A percentile compares a stretch with the other conserved stretches of the same genome.
These are phyloP conservation scores for Astragalus membranaceus DNA, from an alignment of 306 rosid genomes.

Conservation along the genomic window DNA sequence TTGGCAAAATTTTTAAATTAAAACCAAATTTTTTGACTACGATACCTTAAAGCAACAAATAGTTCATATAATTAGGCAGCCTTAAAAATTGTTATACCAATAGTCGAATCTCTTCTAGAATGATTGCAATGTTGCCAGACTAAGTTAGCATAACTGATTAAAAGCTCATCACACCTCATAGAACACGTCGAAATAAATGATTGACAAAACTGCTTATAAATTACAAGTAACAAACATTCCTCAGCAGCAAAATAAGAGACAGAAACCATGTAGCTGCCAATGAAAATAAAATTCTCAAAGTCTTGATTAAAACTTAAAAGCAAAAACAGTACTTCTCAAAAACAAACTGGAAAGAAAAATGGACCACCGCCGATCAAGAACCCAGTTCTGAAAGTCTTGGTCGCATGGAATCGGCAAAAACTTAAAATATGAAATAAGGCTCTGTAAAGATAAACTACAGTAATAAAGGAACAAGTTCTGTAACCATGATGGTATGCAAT, in stretches of 20 bases:
- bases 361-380: constrained; percentile 16
- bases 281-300: background rate
- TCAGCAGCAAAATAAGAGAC: background rate
- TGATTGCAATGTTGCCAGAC: too few relatives aligned
- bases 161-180: too few relatives aligned
- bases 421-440: background rate
- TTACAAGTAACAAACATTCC: background rate
- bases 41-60: too few relatives aligned
- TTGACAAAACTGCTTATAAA: too few relatives aligned
- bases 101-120: too few relatives aligned
- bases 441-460: background rate
- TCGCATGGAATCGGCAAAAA: background rate
- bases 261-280: background rate
- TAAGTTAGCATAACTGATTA: too few relatives aligned
- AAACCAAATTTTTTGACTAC: too few relatives aligned
- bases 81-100: too few relatives aligned
- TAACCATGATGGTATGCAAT: background rate
- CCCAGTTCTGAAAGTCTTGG: constrained; percentile 10
- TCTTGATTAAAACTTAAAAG: background rate
- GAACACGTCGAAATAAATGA: too few relatives aligned
- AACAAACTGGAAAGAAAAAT: background rate
- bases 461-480: background rate
- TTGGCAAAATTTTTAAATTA: too few relatives aligned
- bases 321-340: background rate
- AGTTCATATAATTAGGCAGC: too few relatives aligned